Evolutionary conservation across 2,329 filamentous ascomycete species (phyloP), one percentile per base, ranked within the genome.

Genomic region (Exutisphaerella laricina): DNA sequence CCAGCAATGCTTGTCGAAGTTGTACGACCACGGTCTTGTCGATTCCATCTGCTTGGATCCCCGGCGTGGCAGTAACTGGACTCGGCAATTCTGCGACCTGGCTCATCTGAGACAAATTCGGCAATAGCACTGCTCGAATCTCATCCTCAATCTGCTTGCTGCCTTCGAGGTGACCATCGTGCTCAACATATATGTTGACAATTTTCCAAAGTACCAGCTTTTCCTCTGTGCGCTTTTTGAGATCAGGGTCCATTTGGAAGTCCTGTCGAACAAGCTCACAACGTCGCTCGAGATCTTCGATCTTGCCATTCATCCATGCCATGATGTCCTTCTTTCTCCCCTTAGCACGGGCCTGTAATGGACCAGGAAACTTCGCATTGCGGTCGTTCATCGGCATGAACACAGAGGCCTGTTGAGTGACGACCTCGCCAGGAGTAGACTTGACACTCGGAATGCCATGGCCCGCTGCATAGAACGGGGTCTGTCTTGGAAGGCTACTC

Each of bases 241-340:
- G 75, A 43, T 75, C 77, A 5, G 73, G 76, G 13, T 75, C 61
- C 22, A 71, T 73, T 22, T 69, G 71, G 60, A 67, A 67, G 54
- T 68, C 75, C 35, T 69, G 78, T 39, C 69, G 61, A 41, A 66
- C 73, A 56, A 31, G 54, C 7, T 72, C 65, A 3, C 66, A 51
- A 23, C 66, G 61, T 38, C 62, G 77, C 60, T 94, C 86, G 25
- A 96, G 67, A 1, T 70, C 70, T 26, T 86, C 82, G 43, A 97
- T 90, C 39, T 83, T 87, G 46, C 76, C 71, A 4, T 74, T 77
- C 32, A 98, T 72, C 92, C 94, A 98, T 2, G 79, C 66, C 31
- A 89, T 56, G 0, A 88, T 78, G 41, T 98, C 90, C 70, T 97
- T 98, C 73, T 98, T 98, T 73, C 94, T 97, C 1, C 84, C 81